These are phyloP conservation scores for Limonium bicolor DNA, from an alignment of 148 eudicot species.

Conservation along the genomic window DNA sequence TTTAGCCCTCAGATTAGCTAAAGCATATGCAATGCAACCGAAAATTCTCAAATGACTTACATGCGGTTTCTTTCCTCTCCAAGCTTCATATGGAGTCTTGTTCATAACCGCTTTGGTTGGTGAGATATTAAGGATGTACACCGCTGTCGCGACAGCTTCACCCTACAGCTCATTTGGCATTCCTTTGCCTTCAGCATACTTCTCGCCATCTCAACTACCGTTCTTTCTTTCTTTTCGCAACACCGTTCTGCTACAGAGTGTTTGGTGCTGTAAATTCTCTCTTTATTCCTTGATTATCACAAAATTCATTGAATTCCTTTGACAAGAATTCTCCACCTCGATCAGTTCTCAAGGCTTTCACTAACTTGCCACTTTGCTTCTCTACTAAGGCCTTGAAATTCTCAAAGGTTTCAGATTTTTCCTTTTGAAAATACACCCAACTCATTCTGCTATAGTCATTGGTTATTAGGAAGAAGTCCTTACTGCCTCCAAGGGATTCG, in stretches of 20 bases:
- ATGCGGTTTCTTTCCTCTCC: too few relatives aligned
- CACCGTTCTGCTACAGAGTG: background rate
- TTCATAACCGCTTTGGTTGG: too few relatives aligned
- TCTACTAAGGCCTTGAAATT: background rate
- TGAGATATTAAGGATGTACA: too few relatives aligned
- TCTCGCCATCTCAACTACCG: background rate
- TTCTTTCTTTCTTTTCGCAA: background rate
- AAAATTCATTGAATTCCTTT: background rate
- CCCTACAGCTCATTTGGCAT: too few relatives aligned
- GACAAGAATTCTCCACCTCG: background rate
- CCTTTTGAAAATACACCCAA: constrained; percentile 1
- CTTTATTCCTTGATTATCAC: background rate
- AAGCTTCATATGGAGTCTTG: too few relatives aligned
- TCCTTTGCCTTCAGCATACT: background rate
- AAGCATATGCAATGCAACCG: too few relatives aligned
- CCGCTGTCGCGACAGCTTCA: too few relatives aligned
- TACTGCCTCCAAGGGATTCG: background rate
- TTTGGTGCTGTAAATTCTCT: background rate
- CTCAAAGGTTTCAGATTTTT: constrained; percentile 2
- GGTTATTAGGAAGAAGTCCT: background rate
- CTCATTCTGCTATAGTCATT: constrained; percentile 6
- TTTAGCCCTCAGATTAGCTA: too few relatives aligned
- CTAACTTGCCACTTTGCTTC: background rate
- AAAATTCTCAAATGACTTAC: too few relatives aligned
- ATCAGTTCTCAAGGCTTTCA: background rate